A percentile compares a stretch with the other conserved stretches of the same genome.
These are phyloP conservation scores for Leccinum proximum DNA, from an alignment of 1,284 basidiomycete genomes.

Conservation along the genomic window DNA sequence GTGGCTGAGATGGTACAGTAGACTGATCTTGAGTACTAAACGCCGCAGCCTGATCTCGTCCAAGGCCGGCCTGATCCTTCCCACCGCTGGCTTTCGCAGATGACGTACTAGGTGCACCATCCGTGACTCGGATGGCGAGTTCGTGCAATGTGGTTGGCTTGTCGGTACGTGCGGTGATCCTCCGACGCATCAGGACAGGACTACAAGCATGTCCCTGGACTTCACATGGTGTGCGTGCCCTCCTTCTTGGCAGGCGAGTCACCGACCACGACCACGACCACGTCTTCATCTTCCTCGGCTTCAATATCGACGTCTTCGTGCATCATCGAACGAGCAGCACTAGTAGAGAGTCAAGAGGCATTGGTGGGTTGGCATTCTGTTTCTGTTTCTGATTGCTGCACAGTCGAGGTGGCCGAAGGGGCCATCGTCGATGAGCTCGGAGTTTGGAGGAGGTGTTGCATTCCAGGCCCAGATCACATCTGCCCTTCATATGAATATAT, in stretches of 20 bases:
- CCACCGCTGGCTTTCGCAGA: constrained; percentile 7
- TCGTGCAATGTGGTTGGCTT: constrained; percentile 11
- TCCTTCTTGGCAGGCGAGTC: constrained; percentile 13
- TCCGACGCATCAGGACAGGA: constrained; percentile 33
- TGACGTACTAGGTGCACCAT: background rate
- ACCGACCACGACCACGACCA: constrained; percentile 11
- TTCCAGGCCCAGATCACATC: constrained; percentile 18
- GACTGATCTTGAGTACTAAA: constrained; percentile 28
- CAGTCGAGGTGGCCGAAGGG: constrained; percentile 25
- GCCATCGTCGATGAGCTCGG: constrained; percentile 31
- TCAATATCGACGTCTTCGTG: constrained; percentile 30
- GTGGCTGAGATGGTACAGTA: background rate
- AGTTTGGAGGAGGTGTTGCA: constrained; percentile 28
- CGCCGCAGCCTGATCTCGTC: constrained; percentile 65
- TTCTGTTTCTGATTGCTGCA: constrained; percentile 21
- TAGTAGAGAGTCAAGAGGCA: constrained; percentile 49
- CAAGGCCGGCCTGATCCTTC: constrained; percentile 47
- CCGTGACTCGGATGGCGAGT: constrained; percentile 2
- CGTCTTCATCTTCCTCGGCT: constrained; percentile 9
- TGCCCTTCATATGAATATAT: constrained; percentile 30
- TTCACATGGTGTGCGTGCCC: constrained; percentile 13
- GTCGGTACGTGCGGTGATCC: constrained; percentile 11
- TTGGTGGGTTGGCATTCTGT: constrained; percentile 29
- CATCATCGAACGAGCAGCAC: constrained; percentile 59
- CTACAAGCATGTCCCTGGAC: constrained; percentile 31